Base-by-base conservation (phyloP, 2,329 filamentous ascomycete species). In the Trichophyton benhamiae region DNA sequence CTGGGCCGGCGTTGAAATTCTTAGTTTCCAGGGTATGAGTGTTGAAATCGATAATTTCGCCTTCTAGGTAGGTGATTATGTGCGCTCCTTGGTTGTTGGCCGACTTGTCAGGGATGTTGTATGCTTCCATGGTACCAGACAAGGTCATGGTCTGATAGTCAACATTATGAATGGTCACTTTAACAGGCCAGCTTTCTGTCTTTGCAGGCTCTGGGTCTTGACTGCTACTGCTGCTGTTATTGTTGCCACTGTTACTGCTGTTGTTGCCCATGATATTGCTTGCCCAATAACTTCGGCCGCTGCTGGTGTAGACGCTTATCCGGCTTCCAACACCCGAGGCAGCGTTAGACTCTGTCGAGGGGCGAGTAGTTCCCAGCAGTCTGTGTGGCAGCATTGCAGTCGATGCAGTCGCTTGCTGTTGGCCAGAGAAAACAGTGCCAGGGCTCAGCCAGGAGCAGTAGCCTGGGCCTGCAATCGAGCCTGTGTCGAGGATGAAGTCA, bases 101-200 rank as follows among this genome's bases (percentile, higher is more conserved):
- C 7, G 78, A 76, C 61, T 78, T 78, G 63, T 80, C 76, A 1
- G 84, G 84, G 11, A 86, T 84, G 66, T 87, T 84, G 72, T 85
- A 86, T 3, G 85, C 85, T 71, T 86, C 83, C 85, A 87, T 87
- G 6, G 83, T 87, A 3, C 84, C 85, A 22, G 83, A 82, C 17
- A 87, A 71, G 0, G 82, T 83, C 83, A 87, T 85, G 17, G 74
- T 76, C 3, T 77, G 74, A 66, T 79, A 80, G 70, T 87, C 83
- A 53, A 87, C 79, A 17, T 79, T 76, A 67, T 87, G 83, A 44
- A 87, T 80, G 1, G 80, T 84, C 60, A 87, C 84, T 64, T 83
- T 84, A 36, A 87, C 85, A 5, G 84, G 84, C 85, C 85, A 87
- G 52, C 80, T 79, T 66, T 86, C 83, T 61, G 82, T 80, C 33